phyloP scores from a whole-genome alignment of 768 basidiomycete species.

The Serendipita vermifera region DNA sequence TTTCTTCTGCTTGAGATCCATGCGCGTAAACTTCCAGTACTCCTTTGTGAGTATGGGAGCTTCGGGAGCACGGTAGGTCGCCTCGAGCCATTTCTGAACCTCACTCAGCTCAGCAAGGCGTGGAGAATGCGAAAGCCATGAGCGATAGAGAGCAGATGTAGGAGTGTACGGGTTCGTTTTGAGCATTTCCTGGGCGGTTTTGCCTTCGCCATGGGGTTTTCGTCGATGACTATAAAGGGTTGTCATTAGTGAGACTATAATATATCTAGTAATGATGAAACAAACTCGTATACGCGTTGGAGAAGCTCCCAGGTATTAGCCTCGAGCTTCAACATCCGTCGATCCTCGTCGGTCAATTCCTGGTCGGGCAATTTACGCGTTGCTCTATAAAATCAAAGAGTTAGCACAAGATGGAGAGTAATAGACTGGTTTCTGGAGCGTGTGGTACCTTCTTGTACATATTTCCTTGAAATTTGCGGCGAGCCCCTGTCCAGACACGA shows the following conservation, averaged over 20 bases:
- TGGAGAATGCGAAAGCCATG: not conserved
- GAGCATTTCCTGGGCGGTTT: constrained; percentile 4
- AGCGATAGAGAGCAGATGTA: not conserved
- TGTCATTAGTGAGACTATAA: not conserved
- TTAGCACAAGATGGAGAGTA: not conserved
- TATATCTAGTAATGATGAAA: not conserved
- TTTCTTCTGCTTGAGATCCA: constrained; percentile 24
- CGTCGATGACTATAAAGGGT: not conserved
- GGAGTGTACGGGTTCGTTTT: not conserved
- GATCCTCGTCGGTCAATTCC: not conserved
- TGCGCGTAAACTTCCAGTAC: constrained; percentile 73
- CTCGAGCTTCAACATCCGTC: not conserved
- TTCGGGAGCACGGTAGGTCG: not conserved
- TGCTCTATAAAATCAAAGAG: not conserved
- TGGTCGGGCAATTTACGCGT: not conserved
- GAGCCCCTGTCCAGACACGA: constrained; percentile 3
- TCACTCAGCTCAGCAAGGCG: constrained; percentile 1
- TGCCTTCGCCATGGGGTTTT: constrained; percentile 6
- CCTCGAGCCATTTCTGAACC: constrained; percentile 1
- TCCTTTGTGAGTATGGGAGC: not conserved
- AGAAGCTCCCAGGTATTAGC: constrained; percentile 7
- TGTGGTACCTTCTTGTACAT: not conserved
- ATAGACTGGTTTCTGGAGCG: not conserved
- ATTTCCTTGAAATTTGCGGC: not conserved
- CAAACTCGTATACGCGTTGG: constrained; percentile 7